phyloP scores from a whole-genome alignment of 495 filamentous ascomycete genomes.

The Hypoxylon cercidicola region DNA sequence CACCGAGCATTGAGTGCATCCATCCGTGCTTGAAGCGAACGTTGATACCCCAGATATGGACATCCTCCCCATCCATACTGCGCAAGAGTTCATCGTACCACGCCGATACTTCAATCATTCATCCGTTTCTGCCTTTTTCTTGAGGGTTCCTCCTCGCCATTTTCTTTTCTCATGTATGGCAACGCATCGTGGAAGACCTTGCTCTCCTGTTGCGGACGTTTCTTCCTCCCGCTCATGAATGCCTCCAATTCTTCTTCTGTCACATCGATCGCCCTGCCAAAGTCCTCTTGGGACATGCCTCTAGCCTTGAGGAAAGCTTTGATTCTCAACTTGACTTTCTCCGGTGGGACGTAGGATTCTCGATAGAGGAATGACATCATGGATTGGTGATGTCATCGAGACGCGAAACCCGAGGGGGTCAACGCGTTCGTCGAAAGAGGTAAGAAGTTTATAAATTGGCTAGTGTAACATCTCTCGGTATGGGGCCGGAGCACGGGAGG shows the following conservation, averaged over 20 bases:
- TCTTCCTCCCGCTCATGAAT: constrained; percentile 3
- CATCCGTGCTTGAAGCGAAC: too few relatives aligned
- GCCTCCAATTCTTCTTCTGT: constrained; percentile 1
- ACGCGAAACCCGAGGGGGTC: too few relatives aligned
- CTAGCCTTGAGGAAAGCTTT: constrained; percentile 2
- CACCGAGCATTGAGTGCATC: too few relatives aligned
- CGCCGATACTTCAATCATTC: neutral
- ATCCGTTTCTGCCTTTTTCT: neutral
- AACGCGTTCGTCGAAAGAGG: too few relatives aligned
- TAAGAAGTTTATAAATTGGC: too few relatives aligned
- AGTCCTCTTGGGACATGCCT: constrained; percentile 4
- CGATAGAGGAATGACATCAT: neutral
- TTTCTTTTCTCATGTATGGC: constrained; percentile 1
- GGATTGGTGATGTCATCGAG: too few relatives aligned
- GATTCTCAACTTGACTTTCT: constrained; percentile 4
- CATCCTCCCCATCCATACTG: too few relatives aligned
- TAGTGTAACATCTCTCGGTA: too few relatives aligned
- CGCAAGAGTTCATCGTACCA: neutral
- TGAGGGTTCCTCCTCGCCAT: neutral
- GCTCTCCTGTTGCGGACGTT: neutral
- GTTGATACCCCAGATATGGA: too few relatives aligned
- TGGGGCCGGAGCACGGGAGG: too few relatives aligned
- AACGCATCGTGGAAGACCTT: constrained; percentile 9
- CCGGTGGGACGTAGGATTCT: constrained; percentile 1
- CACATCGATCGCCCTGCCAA: constrained; percentile 8